These are phyloP conservation scores for Alternaria incomplexa DNA, from an alignment of 2,329 filamentous ascomycete genomes.

Conservation along the genomic window DNA sequence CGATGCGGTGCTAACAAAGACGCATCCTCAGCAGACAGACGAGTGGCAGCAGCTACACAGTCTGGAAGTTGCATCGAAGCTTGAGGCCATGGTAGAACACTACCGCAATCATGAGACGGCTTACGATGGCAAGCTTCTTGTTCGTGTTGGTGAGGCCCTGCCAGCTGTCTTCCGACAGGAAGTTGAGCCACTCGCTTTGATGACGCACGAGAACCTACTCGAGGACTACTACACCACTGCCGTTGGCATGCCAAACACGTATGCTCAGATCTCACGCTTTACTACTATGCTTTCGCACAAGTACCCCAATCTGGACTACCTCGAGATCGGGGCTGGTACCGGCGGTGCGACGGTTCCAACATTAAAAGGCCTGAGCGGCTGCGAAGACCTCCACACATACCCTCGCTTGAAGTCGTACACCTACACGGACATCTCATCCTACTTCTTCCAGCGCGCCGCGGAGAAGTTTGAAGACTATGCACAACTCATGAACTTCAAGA, in stretches of 20 bases:
- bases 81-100: slow-evolving; percentile 8
- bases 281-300: slow-evolving; percentile 19
- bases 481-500: slow-evolving; percentile 21
- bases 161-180: slow-evolving; percentile 17
- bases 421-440: slow-evolving; percentile 26
- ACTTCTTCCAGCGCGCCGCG: slow-evolving; percentile 24
- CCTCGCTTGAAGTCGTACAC: slow-evolving; percentile 20
- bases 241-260: slow-evolving; percentile 21
- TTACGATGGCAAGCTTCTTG: slow-evolving; percentile 19
- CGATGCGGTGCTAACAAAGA: neutral
- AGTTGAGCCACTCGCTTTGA: slow-evolving; percentile 17
- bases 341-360: slow-evolving; percentile 21
- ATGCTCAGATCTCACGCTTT: slow-evolving; percentile 20
- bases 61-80: slow-evolving; percentile 3
- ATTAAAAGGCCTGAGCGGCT: slow-evolving; percentile 10
- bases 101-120: slow-evolving; percentile 15
- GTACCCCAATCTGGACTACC: slow-evolving; percentile 17
- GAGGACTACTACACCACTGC: slow-evolving; percentile 22
- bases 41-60: slow-evolving; percentile 15
- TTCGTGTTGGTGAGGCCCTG: slow-evolving; percentile 16
- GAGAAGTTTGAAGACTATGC: slow-evolving; percentile 15
- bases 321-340: slow-evolving; percentile 26
- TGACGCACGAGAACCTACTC: slow-evolving; percentile 21
- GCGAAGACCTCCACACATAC: slow-evolving; percentile 2
- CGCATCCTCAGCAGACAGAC: slow-evolving; percentile 19